These are phyloP conservation scores for Hygrocybe coccinea DNA, from an alignment of 768 basidiomycete genomes.

Conservation along the genomic window DNA sequence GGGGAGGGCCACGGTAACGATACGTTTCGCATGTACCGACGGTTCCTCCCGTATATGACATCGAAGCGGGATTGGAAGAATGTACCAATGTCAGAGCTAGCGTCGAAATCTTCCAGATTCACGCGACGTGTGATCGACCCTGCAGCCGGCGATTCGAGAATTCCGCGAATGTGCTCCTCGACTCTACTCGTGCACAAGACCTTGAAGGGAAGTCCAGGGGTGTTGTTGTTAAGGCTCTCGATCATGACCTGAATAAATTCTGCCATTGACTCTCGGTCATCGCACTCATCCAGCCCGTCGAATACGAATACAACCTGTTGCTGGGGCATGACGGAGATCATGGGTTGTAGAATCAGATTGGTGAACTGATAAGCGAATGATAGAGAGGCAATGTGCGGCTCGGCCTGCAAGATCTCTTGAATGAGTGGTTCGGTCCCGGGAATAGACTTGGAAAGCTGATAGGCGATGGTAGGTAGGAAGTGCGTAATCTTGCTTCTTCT, in stretches of 20 bases:
- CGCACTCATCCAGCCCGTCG: too few relatives aligned
- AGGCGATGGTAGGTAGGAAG: not conserved
- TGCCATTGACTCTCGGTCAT: too few relatives aligned
- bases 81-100: not conserved
- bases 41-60: too few relatives aligned
- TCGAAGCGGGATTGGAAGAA: not conserved
- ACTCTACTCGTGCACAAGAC: not conserved
- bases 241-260: too few relatives aligned
- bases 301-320: not conserved
- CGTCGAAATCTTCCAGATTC: not conserved
- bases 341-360: not conserved
- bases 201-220: too few relatives aligned
- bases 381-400: not conserved
- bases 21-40: too few relatives aligned
- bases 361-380: not conserved
- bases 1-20: too few relatives aligned
- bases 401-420: not conserved
- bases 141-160: not conserved
- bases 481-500: too few relatives aligned
- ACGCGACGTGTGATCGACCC: not conserved
- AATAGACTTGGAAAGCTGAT: not conserved
- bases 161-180: not conserved
- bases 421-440: not conserved
- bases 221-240: too few relatives aligned
- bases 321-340: not conserved